These are phyloP conservation scores for Artemisia annua DNA, from an alignment of 129 eudicot species.

Conservation along the genomic window DNA sequence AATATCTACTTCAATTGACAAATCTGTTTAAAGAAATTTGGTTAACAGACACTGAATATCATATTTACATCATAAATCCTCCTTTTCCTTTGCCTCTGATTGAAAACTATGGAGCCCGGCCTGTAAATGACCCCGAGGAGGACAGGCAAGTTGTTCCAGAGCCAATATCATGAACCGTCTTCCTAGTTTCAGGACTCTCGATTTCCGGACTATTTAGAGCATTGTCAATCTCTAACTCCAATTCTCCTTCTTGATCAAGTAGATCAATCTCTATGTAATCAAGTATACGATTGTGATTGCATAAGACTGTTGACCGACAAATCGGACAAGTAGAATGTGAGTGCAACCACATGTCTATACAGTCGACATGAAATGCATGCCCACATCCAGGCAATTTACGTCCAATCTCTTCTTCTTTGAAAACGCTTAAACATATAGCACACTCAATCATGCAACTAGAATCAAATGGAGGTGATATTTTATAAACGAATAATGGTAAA, in stretches of 20 bases:
- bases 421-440: constrained; percentile 52
- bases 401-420: constrained; percentile 47
- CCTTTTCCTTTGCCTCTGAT: neutral
- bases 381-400: constrained; percentile 47
- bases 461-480: constrained; percentile 4
- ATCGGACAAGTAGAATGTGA: constrained; percentile 65
- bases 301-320: constrained; percentile 43
- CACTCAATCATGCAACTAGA: constrained; percentile 43
- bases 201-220: neutral
- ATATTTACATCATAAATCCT: no score
- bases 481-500: constrained; percentile 44
- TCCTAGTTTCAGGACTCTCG: constrained; percentile 3
- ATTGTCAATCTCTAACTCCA: neutral
- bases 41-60: no score
- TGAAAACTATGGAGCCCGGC: neutral
- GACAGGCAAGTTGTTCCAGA: neutral
- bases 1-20: no score
- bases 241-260: neutral
- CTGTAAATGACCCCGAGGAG: neutral
- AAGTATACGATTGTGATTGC: neutral
- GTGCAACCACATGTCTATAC: constrained; percentile 69
- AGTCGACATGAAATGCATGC: constrained; percentile 60
- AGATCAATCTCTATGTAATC: constrained; percentile 8
- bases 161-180: neutral
- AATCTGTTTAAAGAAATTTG: no score